Percentiles rank a stretch among this genome's conserved stretches.
Conservation (phyloP, 2,329 filamentous ascomycete species). For the Elsinoe ampelina region DNA sequence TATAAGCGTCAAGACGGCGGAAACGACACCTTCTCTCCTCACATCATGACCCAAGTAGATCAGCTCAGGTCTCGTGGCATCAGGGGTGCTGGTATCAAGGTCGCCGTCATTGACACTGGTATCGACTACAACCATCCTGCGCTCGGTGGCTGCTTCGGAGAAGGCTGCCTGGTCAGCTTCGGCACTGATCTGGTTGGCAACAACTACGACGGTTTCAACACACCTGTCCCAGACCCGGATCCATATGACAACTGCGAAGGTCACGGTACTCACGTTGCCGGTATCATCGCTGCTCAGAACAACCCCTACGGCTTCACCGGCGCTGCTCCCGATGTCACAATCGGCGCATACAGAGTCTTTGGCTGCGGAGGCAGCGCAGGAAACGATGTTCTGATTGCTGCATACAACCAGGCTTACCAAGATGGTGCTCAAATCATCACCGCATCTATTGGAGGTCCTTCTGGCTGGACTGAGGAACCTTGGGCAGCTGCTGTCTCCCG, state of each 20-base stretch:
- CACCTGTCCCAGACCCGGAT: conserved; percentile 39
- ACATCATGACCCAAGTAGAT: conserved; percentile 28
- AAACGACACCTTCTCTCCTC: conserved; percentile 24
- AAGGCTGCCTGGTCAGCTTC: conserved; percentile 48
- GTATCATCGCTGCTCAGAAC: conserved; percentile 52
- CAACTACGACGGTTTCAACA: conserved; percentile 26
- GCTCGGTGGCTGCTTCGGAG: conserved; percentile 55
- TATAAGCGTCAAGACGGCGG: conserved; percentile 17
- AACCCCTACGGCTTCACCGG: conserved; percentile 48
- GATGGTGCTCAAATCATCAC: conserved; percentile 35
- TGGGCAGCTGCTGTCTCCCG: conserved; percentile 34
- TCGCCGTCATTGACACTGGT: conserved; percentile 37
- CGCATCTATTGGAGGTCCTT: conserved; percentile 27
- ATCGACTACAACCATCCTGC: conserved; percentile 55
- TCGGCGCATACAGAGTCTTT: conserved; percentile 51
- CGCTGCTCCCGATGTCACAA: conserved; percentile 46
- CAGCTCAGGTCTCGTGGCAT: conserved; percentile 35
- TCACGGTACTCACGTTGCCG: conserved; percentile 54
- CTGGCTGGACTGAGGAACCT: conserved; percentile 30
- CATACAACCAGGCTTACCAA: conserved; percentile 52
- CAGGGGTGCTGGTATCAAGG: conserved; percentile 38
- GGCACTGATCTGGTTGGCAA: conserved; percentile 53
- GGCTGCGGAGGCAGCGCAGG: conserved; percentile 44
- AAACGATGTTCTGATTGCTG: conserved; percentile 50
- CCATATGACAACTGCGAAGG: conserved; percentile 49